Conservation (phyloP, 2,329 filamentous ascomycete species). For the Pseudogymnoascus sp. region DNA sequence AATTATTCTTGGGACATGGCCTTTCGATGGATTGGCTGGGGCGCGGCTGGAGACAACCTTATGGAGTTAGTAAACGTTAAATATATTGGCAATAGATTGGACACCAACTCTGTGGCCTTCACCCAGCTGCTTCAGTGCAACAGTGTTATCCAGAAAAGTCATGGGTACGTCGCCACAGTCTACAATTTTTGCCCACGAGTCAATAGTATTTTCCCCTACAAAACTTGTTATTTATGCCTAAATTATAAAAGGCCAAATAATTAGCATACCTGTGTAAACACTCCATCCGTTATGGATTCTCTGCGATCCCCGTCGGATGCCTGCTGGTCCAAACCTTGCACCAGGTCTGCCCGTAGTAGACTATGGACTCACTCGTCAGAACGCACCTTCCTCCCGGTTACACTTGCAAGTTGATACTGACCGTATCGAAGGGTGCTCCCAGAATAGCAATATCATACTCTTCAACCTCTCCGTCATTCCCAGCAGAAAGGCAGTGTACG, state of each 20-base stretch:
- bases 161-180: conserved; percentile 44
- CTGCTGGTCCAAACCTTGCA: conserved; percentile 31
- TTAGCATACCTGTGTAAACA: conserved; percentile 39
- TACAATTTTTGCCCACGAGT: conserved; percentile 40
- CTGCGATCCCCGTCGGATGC: conserved; percentile 29
- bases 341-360: conserved; percentile 28
- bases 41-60: conserved; percentile 36
- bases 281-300: conserved; percentile 19
- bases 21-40: background rate
- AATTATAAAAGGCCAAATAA: conserved; percentile 12
- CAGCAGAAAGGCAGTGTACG: conserved; percentile 11
- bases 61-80: conserved; percentile 39
- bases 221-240: conserved; percentile 21
- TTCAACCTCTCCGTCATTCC: background rate
- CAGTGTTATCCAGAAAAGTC: conserved; percentile 37
- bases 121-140: conserved; percentile 13
- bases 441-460: conserved; percentile 34
- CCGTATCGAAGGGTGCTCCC: conserved; percentile 45
- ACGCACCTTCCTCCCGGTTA: background rate
- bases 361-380: background rate
- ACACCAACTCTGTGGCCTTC: conserved; percentile 10
- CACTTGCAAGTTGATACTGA: conserved; percentile 14
- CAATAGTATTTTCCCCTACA: conserved; percentile 30
- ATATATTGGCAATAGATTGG: background rate
- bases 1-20: conserved; percentile 10